These are phyloP conservation scores for Dioscorea dumetorum DNA, from an alignment of 106 monocot species.

Conservation along the genomic window DNA sequence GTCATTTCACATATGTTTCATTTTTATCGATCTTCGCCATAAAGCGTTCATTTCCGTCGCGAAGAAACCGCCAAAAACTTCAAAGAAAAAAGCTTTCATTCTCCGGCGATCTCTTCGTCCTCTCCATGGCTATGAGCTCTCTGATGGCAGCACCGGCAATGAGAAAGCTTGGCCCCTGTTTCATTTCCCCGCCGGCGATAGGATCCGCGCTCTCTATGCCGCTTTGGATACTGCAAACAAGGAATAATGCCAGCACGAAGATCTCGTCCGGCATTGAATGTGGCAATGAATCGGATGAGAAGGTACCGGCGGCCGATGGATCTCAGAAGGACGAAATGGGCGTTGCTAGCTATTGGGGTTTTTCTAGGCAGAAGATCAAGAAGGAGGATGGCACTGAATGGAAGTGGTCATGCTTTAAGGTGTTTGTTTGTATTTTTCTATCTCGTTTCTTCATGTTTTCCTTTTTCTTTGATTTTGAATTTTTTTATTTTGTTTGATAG, in stretches of 20 bases:
- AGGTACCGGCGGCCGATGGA: neutral
- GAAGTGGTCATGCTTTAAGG: conserved; percentile 80
- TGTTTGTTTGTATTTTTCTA: neutral
- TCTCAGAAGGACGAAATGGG: conserved; percentile 15
- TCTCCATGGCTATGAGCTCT: conserved; percentile 12
- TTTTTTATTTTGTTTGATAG: conserved; percentile 10
- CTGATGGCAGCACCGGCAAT: conserved; percentile 3
- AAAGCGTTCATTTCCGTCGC: no score
- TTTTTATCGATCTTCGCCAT: no score
- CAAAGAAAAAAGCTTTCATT: no score
- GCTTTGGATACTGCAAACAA: neutral
- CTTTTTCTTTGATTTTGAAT: neutral
- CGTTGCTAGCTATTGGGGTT: conserved; percentile 70
- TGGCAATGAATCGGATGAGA: conserved; percentile 9
- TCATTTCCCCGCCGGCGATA: conserved; percentile 6
- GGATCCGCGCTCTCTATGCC: neutral
- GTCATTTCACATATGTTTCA: no score
- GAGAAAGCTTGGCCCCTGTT: conserved; percentile 5
- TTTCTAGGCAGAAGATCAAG: conserved; percentile 28
- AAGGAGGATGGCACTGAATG: conserved; percentile 71
- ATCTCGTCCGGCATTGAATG: neutral
- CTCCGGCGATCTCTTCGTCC: no score
- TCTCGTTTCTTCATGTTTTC: neutral
- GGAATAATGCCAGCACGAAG: conserved; percentile 1
- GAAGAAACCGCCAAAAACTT: no score